Evolutionary conservation across 1,284 basidiomycete genomes (phyloP).

Genomic region (Laetiporus sulphureus): DNA sequence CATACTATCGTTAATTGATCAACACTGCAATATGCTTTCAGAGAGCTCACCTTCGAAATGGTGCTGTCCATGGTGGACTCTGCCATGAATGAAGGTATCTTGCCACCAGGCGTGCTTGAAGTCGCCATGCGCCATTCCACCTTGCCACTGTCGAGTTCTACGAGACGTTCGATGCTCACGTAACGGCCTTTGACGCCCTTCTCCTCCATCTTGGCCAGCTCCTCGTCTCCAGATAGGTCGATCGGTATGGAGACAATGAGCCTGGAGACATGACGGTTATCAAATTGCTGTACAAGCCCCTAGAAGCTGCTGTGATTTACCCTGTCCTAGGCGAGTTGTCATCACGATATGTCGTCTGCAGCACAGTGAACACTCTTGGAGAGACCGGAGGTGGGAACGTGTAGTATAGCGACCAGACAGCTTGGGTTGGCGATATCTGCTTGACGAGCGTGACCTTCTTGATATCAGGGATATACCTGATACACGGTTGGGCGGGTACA

Average conservation of each 20-base stretch:
- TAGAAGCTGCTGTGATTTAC: slow-evolving; percentile 29
- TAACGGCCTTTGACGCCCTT: slow-evolving; percentile 66
- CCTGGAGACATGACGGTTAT: slow-evolving; percentile 26
- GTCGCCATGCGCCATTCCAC: slow-evolving; percentile 79
- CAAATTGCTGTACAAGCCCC: not conserved
- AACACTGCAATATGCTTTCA: slow-evolving; percentile 12
- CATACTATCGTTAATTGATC: not conserved
- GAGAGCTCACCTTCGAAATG: slow-evolving; percentile 57
- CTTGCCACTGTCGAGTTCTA: slow-evolving; percentile 54
- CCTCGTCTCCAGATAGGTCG: slow-evolving; percentile 50
- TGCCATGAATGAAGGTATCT: slow-evolving; percentile 55
- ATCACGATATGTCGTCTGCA: slow-evolving; percentile 53
- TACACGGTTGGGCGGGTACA: not conserved
- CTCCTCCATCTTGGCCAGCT: slow-evolving; percentile 54
- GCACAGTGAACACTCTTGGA: slow-evolving; percentile 67
- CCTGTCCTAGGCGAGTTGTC: slow-evolving; percentile 45
- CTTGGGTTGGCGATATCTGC: slow-evolving; percentile 51
- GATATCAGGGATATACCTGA: slow-evolving; percentile 61
- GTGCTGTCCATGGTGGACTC: slow-evolving; percentile 53
- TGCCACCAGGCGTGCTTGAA: slow-evolving; percentile 65
- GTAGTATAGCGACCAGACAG: slow-evolving; percentile 70
- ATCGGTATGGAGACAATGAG: slow-evolving; percentile 68
- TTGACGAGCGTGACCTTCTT: slow-evolving; percentile 58
- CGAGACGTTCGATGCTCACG: slow-evolving; percentile 59
- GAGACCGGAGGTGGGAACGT: slow-evolving; percentile 63